Evolutionary conservation across 2,329 filamentous ascomycete species (phyloP).

Genomic region (Esteya vermicola): DNA sequence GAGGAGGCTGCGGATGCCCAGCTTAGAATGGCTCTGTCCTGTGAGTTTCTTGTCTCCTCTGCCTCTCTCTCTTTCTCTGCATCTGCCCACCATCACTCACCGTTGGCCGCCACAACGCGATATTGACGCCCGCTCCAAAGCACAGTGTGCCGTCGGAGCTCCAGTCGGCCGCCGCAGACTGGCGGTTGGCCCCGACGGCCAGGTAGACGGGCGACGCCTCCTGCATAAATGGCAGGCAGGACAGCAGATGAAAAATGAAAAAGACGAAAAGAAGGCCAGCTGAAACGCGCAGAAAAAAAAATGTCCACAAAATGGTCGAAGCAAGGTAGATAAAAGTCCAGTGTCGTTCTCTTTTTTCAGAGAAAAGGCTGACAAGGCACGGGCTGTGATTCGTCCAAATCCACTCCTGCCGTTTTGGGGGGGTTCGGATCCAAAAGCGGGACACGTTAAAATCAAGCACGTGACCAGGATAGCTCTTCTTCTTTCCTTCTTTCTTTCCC

Average conservation of each 20-base stretch:
- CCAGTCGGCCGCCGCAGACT: conserved; percentile 87
- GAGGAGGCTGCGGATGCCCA: conserved; percentile 53
- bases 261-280: too few relatives aligned
- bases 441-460: too few relatives aligned
- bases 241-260: background rate
- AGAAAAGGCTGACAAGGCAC: conserved; percentile 3
- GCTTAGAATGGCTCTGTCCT: background rate
- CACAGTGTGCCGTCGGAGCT: conserved; percentile 58
- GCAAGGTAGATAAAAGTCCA: background rate
- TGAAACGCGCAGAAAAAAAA: background rate
- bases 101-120: conserved; percentile 74
- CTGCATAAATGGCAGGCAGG: background rate
- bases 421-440: too few relatives aligned
- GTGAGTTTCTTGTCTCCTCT: background rate
- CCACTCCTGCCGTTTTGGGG: conserved; percentile 16
- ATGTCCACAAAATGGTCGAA: background rate
- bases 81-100: conserved; percentile 24
- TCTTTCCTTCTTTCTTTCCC: background rate
- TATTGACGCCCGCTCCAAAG: conserved; percentile 77
- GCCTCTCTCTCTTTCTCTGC: background rate
- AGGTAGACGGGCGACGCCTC: conserved; percentile 34
- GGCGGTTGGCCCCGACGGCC: conserved; percentile 76
- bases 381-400: conserved; percentile 9
- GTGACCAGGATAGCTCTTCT: too few relatives aligned
- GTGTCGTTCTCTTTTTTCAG: background rate